phyloP scores from a whole-genome alignment of 176 grass and related monocot species.

The Zoysia pacifica region DNA sequence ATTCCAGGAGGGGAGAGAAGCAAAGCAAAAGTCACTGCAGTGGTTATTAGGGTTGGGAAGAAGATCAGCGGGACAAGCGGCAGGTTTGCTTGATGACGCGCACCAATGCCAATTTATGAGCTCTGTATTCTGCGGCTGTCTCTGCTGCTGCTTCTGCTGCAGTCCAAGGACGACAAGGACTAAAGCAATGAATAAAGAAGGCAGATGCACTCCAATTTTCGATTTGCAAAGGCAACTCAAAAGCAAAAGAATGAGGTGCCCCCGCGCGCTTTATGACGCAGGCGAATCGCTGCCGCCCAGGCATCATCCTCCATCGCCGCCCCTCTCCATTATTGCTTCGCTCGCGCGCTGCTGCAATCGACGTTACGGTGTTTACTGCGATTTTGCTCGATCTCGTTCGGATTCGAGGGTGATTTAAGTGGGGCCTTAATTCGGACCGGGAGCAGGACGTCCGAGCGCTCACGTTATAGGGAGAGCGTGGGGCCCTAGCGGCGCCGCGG shows the following conservation, averaged over 20 bases:
- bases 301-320: not conserved
- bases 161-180: not conserved
- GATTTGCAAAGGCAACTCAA: not conserved
- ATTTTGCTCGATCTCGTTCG: not conserved
- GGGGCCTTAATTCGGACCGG: not conserved
- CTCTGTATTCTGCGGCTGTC: not conserved
- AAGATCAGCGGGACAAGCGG: not conserved
- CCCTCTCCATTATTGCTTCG: slow-evolving; percentile 21
- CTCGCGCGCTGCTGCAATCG: not conserved
- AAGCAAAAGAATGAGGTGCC: slow-evolving; percentile 14
- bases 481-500: not conserved
- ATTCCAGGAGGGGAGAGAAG: not conserved
- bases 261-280: slow-evolving; percentile 18
- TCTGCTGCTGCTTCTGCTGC: not conserved
- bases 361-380: not conserved
- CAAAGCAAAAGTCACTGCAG: not conserved
- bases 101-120: slow-evolving; percentile 18
- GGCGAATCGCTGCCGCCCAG: not conserved
- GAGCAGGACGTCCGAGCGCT: not conserved
- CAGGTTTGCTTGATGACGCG: not conserved
- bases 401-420: not conserved
- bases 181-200: not conserved
- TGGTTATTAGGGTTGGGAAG: not conserved
- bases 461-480: not conserved
- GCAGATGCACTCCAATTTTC: not conserved